These are phyloP conservation scores for Alternaria dauci DNA, from an alignment of 2,329 filamentous ascomycete species.

Conservation along the genomic window DNA sequence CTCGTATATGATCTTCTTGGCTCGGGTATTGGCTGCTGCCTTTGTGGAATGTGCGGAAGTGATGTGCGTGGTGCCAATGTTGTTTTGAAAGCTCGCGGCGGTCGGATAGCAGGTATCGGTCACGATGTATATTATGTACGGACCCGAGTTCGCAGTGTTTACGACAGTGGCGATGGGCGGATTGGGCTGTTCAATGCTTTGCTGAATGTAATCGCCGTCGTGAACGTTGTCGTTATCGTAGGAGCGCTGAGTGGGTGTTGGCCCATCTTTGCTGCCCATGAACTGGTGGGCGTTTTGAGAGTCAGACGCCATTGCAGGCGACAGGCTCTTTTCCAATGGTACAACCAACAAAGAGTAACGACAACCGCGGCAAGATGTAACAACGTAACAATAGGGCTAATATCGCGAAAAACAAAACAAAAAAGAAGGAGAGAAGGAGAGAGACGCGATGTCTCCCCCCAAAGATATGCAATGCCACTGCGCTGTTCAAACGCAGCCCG, in stretches of 20 bases:
- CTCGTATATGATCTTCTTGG: slow-evolving; percentile 36
- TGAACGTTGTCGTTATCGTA: background rate
- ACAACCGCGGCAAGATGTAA: background rate
- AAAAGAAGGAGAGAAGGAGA: background rate
- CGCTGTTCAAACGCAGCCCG: background rate
- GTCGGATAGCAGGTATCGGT: slow-evolving; percentile 33
- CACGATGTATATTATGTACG: slow-evolving; percentile 31
- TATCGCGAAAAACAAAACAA: background rate
- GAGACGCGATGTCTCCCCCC: background rate
- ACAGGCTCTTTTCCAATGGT: background rate
- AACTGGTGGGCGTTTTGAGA: slow-evolving; percentile 2
- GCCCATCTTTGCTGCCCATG: slow-evolving; percentile 8
- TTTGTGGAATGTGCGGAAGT: slow-evolving; percentile 32
- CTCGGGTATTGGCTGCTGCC: slow-evolving; percentile 28
- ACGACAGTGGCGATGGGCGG: slow-evolving; percentile 9
- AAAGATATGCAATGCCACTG: background rate
- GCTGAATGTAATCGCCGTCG: slow-evolving; percentile 14
- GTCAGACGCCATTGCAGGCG: slow-evolving; percentile 7
- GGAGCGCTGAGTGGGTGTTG: slow-evolving; percentile 17
- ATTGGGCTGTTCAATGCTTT: slow-evolving; percentile 13
- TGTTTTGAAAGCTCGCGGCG: slow-evolving; percentile 23
- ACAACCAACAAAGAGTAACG: background rate
- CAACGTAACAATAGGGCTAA: background rate
- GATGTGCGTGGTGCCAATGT: slow-evolving; percentile 27
- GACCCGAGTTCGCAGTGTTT: slow-evolving; percentile 3